phyloP scores from a whole-genome alignment of 208 protist species.

The Leishmania martiniquensis region DNA sequence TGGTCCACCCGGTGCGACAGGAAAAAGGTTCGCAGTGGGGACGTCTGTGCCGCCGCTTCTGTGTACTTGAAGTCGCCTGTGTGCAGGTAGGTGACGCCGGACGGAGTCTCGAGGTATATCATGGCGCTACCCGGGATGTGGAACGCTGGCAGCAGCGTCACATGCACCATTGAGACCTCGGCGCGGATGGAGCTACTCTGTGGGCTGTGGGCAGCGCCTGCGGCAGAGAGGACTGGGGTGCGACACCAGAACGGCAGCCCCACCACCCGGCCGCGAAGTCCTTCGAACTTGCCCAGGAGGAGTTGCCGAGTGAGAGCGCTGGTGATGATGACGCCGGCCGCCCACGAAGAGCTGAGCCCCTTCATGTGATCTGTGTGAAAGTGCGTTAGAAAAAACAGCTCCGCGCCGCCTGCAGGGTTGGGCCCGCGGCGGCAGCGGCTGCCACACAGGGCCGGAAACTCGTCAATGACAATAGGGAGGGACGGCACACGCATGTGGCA shows the following conservation, averaged over 20 bases:
- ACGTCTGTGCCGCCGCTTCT: slow-evolving; percentile 14
- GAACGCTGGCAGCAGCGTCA: slow-evolving; percentile 63
- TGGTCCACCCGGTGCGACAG: slow-evolving; percentile 66
- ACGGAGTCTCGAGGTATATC: slow-evolving; percentile 67
- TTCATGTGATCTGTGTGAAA: slow-evolving; percentile 92
- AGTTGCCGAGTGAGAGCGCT: slow-evolving; percentile 59
- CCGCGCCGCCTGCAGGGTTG: neutral
- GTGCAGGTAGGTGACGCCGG: slow-evolving; percentile 63
- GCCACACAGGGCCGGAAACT: slow-evolving; percentile 31
- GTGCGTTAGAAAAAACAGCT: slow-evolving; percentile 75
- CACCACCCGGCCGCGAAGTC: slow-evolving; percentile 30
- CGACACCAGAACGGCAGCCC: slow-evolving; percentile 45
- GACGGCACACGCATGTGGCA: slow-evolving; percentile 50
- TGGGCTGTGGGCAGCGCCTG: neutral
- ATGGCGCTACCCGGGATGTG: slow-evolving; percentile 86
- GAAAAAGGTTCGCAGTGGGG: slow-evolving; percentile 50
- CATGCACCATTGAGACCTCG: slow-evolving; percentile 19
- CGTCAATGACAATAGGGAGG: slow-evolving; percentile 61
- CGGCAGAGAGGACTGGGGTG: slow-evolving; percentile 19
- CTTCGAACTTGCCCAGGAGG: slow-evolving; percentile 49
- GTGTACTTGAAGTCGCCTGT: slow-evolving; percentile 87
- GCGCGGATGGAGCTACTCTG: neutral
- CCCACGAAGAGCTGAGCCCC: slow-evolving; percentile 64
- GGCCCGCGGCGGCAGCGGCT: neutral
- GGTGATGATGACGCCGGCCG: slow-evolving; percentile 60